Conservation (phyloP, 2,329 filamentous ascomycete species). For the Paradendryphiella salina region DNA sequence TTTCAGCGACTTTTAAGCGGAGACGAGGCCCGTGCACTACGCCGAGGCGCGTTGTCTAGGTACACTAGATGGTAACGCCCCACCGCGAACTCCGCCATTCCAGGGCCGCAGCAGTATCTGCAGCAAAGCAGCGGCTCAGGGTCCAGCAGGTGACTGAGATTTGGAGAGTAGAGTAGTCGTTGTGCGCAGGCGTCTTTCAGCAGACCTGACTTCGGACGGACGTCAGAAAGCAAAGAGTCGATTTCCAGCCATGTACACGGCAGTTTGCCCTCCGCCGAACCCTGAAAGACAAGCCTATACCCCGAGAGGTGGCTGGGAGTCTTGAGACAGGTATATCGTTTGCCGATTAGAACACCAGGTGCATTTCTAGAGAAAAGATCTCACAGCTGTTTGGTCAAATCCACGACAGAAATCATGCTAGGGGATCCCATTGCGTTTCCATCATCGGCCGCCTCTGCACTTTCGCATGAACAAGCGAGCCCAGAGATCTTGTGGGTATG, state of each 20-base stretch:
- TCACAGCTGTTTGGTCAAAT: too few species aligned
- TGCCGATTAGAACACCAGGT: too few species aligned
- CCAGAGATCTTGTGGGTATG: too few species aligned
- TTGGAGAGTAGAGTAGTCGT: background rate
- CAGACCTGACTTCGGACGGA: background rate
- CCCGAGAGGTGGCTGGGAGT: too few species aligned
- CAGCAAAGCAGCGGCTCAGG: slow-evolving; percentile 1
- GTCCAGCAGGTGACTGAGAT: background rate
- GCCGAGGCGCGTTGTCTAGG: slow-evolving; percentile 6
- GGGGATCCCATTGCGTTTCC: too few species aligned
- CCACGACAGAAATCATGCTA: too few species aligned
- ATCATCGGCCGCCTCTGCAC: too few species aligned
- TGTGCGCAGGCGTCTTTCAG: background rate
- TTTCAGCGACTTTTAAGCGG: slow-evolving; percentile 24
- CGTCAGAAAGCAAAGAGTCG: background rate
- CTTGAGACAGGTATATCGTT: too few species aligned
- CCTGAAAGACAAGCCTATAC: too few species aligned
- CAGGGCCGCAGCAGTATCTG: slow-evolving; percentile 4
- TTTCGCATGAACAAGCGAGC: too few species aligned
- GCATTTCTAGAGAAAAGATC: too few species aligned
- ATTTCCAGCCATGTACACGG: background rate
- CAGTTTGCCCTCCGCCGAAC: background rate
- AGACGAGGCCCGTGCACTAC: slow-evolving; percentile 4
- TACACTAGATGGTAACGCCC: slow-evolving; percentile 8
- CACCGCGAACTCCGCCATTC: slow-evolving; percentile 3